Percentiles rank a stretch among this genome's conserved stretches.
phyloP scores from a whole-genome alignment of 441 rosid genomes.

The Lepidium campestre region DNA sequence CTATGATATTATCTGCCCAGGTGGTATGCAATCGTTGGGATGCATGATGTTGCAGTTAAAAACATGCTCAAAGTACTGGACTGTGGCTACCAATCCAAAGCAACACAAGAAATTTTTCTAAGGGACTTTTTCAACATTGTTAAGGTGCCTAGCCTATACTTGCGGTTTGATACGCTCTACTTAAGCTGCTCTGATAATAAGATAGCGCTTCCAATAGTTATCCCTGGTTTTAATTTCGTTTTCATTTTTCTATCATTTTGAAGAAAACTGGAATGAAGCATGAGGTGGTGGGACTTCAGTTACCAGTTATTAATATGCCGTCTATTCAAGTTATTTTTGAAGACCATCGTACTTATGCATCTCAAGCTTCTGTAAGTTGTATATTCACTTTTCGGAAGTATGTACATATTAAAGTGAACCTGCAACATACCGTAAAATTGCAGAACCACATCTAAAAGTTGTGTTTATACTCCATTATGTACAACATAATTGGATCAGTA shows the following conservation, averaged over 20 bases:
- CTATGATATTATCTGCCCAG: conserved; percentile 36
- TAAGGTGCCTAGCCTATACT: conserved; percentile 38
- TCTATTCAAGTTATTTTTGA: conserved; percentile 84
- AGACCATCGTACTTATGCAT: conserved; percentile 94
- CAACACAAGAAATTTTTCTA: conserved; percentile 85
- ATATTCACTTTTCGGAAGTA: background rate
- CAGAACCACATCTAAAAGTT: background rate
- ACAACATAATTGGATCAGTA: conserved; percentile 6
- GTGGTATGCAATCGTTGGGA: conserved; percentile 93
- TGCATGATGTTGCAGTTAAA: conserved; percentile 80
- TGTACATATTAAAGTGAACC: background rate
- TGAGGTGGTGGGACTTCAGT: conserved; percentile 67
- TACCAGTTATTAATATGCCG: conserved; percentile 72
- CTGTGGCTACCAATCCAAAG: conserved; percentile 82
- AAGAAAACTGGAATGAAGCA: conserved; percentile 87
- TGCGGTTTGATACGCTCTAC: background rate
- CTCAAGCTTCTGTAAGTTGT: conserved; percentile 78
- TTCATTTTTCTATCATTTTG: conserved; percentile 25
- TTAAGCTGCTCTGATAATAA: conserved; percentile 6
- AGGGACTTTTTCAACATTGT: conserved; percentile 80
- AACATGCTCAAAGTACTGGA: conserved; percentile 85
- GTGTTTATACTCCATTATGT: background rate
- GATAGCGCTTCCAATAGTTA: background rate
- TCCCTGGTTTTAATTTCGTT: background rate
- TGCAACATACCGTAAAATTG: background rate